phyloP scores from a whole-genome alignment of 768 basidiomycete genomes.

The Tylopilus cervinicoccineus region DNA sequence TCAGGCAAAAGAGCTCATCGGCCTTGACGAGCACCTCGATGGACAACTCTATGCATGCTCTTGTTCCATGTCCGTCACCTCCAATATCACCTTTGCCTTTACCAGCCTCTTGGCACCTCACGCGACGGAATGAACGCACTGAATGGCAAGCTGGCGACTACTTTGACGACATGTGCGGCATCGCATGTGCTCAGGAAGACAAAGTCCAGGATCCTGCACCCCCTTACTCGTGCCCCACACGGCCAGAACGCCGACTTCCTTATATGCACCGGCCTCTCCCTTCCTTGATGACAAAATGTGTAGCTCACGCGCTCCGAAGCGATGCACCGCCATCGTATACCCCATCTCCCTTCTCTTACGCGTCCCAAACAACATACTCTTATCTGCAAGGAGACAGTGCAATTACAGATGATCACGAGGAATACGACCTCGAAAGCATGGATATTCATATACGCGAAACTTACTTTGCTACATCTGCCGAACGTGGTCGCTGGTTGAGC shows the following conservation, averaged over 20 bases:
- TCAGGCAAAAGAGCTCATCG: conserved; percentile 23
- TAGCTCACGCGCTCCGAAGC: neutral
- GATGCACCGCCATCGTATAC: neutral
- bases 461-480: conserved; percentile 52
- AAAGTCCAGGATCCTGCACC: neutral
- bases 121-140: conserved; percentile 1
- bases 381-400: conserved; percentile 15
- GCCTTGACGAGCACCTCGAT: conserved; percentile 9
- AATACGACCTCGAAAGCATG: conserved; percentile 32
- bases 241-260: neutral
- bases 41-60: neutral
- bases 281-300: conserved; percentile 17
- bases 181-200: neutral
- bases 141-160: conserved; percentile 5
- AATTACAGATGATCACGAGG: conserved; percentile 20
- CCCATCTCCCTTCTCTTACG: conserved; percentile 1
- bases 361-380: neutral
- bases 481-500: conserved; percentile 56
- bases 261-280: conserved; percentile 12
- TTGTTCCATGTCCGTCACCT: conserved; percentile 16
- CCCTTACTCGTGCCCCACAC: conserved; percentile 4
- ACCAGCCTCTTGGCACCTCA: conserved; percentile 11
- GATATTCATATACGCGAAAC: conserved; percentile 41
- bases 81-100: conserved; percentile 19
- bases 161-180: neutral